Evolutionary conservation across 306 rosid genomes (phyloP).

Genomic region (Castanospermum australe): DNA sequence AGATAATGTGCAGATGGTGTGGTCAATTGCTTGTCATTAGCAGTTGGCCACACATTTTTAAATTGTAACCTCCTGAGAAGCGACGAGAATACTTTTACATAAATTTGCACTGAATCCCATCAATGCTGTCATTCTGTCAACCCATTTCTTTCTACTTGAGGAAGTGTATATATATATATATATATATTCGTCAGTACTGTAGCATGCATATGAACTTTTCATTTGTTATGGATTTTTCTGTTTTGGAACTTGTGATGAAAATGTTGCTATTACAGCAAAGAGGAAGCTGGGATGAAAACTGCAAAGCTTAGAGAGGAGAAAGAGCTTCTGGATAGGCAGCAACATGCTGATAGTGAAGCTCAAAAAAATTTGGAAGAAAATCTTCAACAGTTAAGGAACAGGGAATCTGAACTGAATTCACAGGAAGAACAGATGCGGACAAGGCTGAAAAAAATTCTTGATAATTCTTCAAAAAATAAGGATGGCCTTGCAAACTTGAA

Average conservation of each 20-base stretch:
- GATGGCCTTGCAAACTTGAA: constrained; percentile 53
- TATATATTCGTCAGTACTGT: background rate
- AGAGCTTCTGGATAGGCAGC: constrained; percentile 90
- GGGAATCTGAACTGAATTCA: constrained; percentile 65
- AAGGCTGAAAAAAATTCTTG: constrained; percentile 71
- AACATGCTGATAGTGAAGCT: constrained; percentile 91
- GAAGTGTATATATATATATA: background rate
- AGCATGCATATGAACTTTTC: background rate
- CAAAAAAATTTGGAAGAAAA: constrained; percentile 93
- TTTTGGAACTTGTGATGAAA: constrained; percentile 13
- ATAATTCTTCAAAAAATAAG: constrained; percentile 56
- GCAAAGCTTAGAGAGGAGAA: constrained; percentile 88
- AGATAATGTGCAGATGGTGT: constrained; percentile 16
- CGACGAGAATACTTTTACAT: background rate
- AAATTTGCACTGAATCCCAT: background rate
- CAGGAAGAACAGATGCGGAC: constrained; percentile 77
- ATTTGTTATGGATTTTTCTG: background rate
- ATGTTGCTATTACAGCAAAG: constrained; percentile 66
- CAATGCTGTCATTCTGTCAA: background rate
- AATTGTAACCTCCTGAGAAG: background rate
- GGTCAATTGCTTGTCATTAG: background rate
- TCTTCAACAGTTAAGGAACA: constrained; percentile 76
- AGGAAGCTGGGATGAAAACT: constrained; percentile 96
- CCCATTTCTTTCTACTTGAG: background rate
- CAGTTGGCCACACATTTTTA: background rate